Conservation (phyloP, 2,329 filamentous ascomycete species). For the Helotiales sp. region DNA sequence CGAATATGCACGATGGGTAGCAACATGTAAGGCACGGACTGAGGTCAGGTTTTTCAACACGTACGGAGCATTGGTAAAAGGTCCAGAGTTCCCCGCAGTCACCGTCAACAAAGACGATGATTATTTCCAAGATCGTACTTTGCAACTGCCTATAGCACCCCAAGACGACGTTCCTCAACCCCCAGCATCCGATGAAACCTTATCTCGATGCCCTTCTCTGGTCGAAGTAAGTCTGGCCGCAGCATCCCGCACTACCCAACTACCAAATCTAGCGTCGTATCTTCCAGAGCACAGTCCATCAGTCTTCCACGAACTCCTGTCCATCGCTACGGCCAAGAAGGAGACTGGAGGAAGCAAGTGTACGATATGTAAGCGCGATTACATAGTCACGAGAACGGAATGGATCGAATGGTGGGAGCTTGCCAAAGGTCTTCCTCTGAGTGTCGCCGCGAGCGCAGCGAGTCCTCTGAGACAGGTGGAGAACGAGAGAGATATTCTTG, state of each 20-base stretch:
- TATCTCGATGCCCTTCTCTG: constrained; percentile 33
- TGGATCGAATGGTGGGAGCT: constrained; percentile 65
- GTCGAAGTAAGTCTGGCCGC: constrained; percentile 32
- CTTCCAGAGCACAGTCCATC: constrained; percentile 26
- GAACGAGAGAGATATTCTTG: constrained; percentile 33
- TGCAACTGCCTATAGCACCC: constrained; percentile 16
- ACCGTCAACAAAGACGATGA: too few relatives aligned
- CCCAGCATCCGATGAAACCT: constrained; percentile 18
- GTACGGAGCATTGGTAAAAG: constrained; percentile 30
- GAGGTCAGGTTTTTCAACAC: constrained; percentile 32
- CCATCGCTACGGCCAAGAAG: constrained; percentile 39
- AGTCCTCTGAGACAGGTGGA: constrained; percentile 26
- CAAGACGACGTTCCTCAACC: constrained; percentile 19
- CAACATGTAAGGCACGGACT: constrained; percentile 30
- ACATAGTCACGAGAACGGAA: constrained; percentile 52
- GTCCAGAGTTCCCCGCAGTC: constrained; percentile 27
- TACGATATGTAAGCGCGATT: constrained; percentile 49
- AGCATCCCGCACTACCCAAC: constrained; percentile 20
- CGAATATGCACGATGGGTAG: constrained; percentile 26
- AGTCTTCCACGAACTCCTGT: constrained; percentile 24
- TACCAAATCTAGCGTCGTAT: constrained; percentile 25
- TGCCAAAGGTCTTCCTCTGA: constrained; percentile 19
- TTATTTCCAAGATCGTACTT: neutral
- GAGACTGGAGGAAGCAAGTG: constrained; percentile 52
- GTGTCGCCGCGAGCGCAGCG: constrained; percentile 21